Base-by-base conservation (phyloP, 768 basidiomycete genomes). In the Infundibulicybe gibba region DNA sequence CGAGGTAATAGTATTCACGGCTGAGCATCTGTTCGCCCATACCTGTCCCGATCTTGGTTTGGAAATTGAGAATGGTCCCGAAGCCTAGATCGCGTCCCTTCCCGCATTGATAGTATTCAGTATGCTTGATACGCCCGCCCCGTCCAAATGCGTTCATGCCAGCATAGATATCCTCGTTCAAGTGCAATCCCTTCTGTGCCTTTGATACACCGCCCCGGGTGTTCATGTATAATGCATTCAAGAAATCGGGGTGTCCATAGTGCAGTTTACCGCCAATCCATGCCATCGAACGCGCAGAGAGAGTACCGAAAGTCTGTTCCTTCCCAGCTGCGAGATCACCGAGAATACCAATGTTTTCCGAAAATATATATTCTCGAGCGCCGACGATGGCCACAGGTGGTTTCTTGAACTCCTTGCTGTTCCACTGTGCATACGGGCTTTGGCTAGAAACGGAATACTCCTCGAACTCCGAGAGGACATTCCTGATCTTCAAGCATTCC, bases 11-110 rank as follows among this genome's bases (percentile, higher is more conserved):
- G 65, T 99, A 98, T 68, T 98, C 97, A 52, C 97, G 83, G 70
- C 93, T 97, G 59, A 99, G 79, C 91, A 98, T 92, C 68, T 99
- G 97, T 64, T 99, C 97, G 32, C 97, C 97, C 97, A 99, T 99
- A 66, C 97, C 97, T n/a, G 94, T 98, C 11, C 97, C 95, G 58
- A 99, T 94, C 81, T 99, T 99, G 47, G 97, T 99, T 77, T 93
- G 89, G 87, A 99, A 99, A 68, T 99, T 99, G 58, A 99, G 71
- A 60, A 98, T 98, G 16, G 97, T 99, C 30, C 95, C 95, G 66
- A 99, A 98, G 19, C 97, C 97, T 50, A 99, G 82, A 74, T 98
- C 97, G 66, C 97, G 87, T 46, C 97, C 97, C 68, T 98, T 97
- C 41, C 95, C 94, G 61, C 95, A 98, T 69, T 97, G 95, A 65